Conservation (phyloP, 768 basidiomycete genomes). For the Lepiota brunneoincarnata region DNA sequence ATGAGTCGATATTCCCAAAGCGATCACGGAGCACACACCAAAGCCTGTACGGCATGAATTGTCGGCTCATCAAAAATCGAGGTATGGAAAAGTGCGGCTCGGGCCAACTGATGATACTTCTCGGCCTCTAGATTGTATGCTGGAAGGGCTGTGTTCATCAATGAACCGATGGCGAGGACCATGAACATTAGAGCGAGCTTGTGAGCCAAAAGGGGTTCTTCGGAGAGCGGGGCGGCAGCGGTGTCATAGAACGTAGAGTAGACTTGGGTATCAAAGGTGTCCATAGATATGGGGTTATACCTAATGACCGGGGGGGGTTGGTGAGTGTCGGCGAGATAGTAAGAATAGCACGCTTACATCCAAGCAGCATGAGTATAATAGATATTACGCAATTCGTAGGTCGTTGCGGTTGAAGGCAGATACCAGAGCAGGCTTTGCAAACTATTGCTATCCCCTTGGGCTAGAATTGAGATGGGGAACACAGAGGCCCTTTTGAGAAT, state of each 20-base stretch:
- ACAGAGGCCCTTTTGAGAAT: constrained; percentile 64
- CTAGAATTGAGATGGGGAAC: constrained; percentile 54
- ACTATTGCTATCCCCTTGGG: constrained; percentile 42
- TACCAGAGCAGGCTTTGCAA: constrained; percentile 66
- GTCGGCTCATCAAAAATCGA: constrained; percentile 70
- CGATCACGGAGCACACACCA: constrained; percentile 39
- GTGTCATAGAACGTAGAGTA: constrained; percentile 56
- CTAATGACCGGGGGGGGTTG: constrained; percentile 27
- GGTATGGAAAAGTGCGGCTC: constrained; percentile 61
- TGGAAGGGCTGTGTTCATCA: constrained; percentile 54
- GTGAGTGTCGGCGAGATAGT: neutral
- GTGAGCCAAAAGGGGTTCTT: constrained; percentile 55
- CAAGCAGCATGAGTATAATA: constrained; percentile 67
- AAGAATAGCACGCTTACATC: constrained; percentile 47
- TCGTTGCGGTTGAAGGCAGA: constrained; percentile 59
- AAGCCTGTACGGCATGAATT: constrained; percentile 61
- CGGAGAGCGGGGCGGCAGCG: constrained; percentile 37
- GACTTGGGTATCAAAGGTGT: constrained; percentile 59
- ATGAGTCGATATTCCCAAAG: constrained; percentile 14
- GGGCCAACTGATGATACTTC: constrained; percentile 66
- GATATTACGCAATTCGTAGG: constrained; percentile 56
- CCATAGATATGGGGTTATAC: constrained; percentile 65
- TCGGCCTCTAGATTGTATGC: constrained; percentile 68
- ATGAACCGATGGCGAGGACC: constrained; percentile 61
- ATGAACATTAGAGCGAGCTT: constrained; percentile 65